Percentiles rank a stretch among this genome's conserved stretches.
Conservation (phyloP, 1,284 basidiomycete species). For the Irpex rosettiformis region DNA sequence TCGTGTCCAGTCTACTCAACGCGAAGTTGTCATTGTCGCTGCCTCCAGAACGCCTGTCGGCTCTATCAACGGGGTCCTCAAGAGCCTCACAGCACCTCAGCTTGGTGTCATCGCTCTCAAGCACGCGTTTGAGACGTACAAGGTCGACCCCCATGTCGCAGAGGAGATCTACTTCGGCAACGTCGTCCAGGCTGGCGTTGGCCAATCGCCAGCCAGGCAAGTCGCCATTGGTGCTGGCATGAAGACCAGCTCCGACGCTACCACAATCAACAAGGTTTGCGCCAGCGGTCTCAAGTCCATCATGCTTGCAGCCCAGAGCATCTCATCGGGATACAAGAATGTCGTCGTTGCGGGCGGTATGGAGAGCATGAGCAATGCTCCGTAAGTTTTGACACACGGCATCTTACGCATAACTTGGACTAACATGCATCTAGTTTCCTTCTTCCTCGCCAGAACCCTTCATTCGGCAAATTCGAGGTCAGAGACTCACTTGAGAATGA, state of each 20-base stretch:
- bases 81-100: constrained; percentile 86
- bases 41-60: constrained; percentile 95
- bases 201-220: constrained; percentile 94
- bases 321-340: constrained; percentile 81
- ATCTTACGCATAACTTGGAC: constrained; percentile 1
- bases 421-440: constrained; percentile 67
- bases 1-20: constrained; percentile 23
- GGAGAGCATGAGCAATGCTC: constrained; percentile 98
- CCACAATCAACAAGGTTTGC: constrained; percentile 99
- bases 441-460: constrained; percentile 81
- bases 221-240: constrained; percentile 88
- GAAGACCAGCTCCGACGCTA: constrained; percentile 86
- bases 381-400: constrained; percentile 53
- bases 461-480: constrained; percentile 87
- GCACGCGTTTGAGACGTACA: constrained; percentile 80
- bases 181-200: constrained; percentile 93
- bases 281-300: constrained; percentile 95
- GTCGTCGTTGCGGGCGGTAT: constrained; percentile 94
- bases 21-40: constrained; percentile 93
- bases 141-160: constrained; percentile 77
- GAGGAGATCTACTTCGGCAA: constrained; percentile 98
- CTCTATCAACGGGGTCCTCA: constrained; percentile 88
- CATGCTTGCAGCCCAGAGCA: constrained; percentile 90
- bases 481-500: constrained; percentile 90
- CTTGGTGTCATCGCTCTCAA: constrained; percentile 90